Conservation (phyloP, 2,329 filamentous ascomycete species). For the Sclerotiophoma versabilis region DNA sequence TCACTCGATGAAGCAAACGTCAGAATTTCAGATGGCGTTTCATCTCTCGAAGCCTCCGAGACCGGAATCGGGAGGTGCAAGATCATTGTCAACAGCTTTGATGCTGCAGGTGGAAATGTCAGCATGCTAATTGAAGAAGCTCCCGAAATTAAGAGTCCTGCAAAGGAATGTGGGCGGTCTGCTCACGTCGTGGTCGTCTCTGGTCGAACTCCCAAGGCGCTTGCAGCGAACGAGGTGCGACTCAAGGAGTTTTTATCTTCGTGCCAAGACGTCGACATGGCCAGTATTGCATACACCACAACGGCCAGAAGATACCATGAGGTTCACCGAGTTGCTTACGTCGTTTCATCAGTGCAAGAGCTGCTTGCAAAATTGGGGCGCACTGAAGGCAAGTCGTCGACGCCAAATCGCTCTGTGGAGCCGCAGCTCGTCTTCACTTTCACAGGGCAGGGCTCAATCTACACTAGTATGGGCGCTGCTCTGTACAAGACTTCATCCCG, state of each 20-base stretch:
- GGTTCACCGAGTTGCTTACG: too few relatives aligned
- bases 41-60: neutral
- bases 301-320: too few relatives aligned
- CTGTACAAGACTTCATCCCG: neutral
- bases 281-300: too few relatives aligned
- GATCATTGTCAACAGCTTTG: constrained; percentile 12
- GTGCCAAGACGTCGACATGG: too few relatives aligned
- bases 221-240: too few relatives aligned
- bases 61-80: constrained; percentile 9
- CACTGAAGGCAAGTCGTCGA: neutral
- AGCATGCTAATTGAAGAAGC: neutral
- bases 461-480: neutral
- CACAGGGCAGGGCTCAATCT: neutral
- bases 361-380: neutral
- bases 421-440: neutral
- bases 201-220: neutral
- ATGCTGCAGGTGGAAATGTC: neutral
- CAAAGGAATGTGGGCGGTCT: neutral
- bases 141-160: neutral
- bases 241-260: too few relatives aligned
- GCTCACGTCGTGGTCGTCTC: neutral
- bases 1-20: neutral
- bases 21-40: neutral
- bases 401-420: neutral
- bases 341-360: too few relatives aligned